Evolutionary conservation across 805 yeast genomes (phyloP).

Genomic region (Teunomyces funiuensis): DNA sequence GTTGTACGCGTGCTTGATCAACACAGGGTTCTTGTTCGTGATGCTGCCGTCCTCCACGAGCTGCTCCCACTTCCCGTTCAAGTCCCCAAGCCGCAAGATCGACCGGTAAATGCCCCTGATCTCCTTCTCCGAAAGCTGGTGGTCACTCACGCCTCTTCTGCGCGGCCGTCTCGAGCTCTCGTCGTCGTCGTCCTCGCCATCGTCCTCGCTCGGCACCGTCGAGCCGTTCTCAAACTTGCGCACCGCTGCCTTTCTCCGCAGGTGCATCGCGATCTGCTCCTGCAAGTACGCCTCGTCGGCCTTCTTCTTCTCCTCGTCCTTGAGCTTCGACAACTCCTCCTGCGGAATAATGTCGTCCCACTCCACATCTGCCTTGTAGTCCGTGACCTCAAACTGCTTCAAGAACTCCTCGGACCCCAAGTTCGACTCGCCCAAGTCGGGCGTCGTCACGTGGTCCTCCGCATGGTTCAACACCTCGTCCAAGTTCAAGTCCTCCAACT

Average conservation of each 20-base stretch:
- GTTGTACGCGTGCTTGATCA: constrained; percentile 71
- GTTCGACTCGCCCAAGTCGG: constrained; percentile 96
- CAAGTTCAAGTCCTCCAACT: constrained; percentile 88
- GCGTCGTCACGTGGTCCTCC: constrained; percentile 94
- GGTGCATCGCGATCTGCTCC: constrained; percentile 85
- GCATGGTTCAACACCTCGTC: constrained; percentile 97
- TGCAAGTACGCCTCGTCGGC: constrained; percentile 84
- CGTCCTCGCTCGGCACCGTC: constrained; percentile 15
- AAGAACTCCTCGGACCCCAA: constrained; percentile 97
- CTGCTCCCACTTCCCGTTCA: constrained; percentile 75
- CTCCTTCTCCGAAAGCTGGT: constrained; percentile 78
- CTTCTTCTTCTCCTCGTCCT: constrained; percentile 85
- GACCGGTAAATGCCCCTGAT: constrained; percentile 83
- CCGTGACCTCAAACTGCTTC: constrained; percentile 97
- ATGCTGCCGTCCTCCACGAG: constrained; percentile 87
- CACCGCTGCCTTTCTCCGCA: constrained; percentile 75
- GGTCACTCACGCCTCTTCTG: constrained; percentile 30
- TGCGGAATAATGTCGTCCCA: constrained; percentile 99
- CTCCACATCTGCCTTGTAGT: constrained; percentile 95
- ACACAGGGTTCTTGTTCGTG: constrained; percentile 78
- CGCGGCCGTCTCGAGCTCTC: constrained; percentile 25
- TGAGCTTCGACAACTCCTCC: constrained; percentile 82
- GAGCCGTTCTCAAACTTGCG: constrained; percentile 47
- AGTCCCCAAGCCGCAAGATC: constrained; percentile 77
- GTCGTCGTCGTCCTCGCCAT: constrained; percentile 38